These are phyloP conservation scores for Dictyophora rubrovolvata DNA, from an alignment of 768 basidiomycete species.

Conservation along the genomic window DNA sequence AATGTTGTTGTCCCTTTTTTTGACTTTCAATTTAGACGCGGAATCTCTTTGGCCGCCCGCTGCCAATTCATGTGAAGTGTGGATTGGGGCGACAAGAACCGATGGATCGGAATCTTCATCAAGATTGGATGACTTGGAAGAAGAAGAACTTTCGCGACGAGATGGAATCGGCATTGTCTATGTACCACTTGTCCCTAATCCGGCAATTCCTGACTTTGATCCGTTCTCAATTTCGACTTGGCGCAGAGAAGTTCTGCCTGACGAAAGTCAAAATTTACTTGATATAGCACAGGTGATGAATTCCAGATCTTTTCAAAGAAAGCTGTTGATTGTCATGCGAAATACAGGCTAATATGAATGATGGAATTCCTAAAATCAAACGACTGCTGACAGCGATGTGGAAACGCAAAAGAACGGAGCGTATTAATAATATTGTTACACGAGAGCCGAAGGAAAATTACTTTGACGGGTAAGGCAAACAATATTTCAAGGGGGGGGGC, in stretches of 20 bases:
- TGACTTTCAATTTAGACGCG: background rate
- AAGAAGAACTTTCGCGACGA: constrained; percentile 12
- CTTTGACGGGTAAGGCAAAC: no score
- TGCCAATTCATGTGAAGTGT: constrained; percentile 13
- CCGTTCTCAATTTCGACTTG: constrained; percentile 16
- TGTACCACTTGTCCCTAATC: constrained; percentile 16
- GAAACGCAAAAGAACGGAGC: constrained; percentile 15
- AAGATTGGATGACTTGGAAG: constrained; percentile 12
- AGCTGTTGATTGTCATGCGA: background rate
- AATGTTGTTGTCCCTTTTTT: background rate
- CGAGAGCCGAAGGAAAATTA: no score
- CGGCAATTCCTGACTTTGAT: constrained; percentile 14
- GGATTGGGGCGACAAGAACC: constrained; percentile 16
- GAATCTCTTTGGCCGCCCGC: background rate
- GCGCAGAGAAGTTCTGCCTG: constrained; percentile 11
- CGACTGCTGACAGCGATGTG: constrained; percentile 15
- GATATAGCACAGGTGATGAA: constrained; percentile 13
- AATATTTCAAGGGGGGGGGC: no score
- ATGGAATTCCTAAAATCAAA: constrained; percentile 15
- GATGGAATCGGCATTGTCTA: constrained; percentile 20
- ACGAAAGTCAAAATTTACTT: constrained; percentile 16
- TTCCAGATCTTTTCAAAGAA: background rate
- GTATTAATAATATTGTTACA: background rate
- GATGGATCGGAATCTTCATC: constrained; percentile 10
- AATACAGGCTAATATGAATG: constrained; percentile 14